Evolutionary conservation across 257 asterid genomes (phyloP), one percentile per base, ranked within the genome.

Genomic region (Forsythia suspensa): DNA sequence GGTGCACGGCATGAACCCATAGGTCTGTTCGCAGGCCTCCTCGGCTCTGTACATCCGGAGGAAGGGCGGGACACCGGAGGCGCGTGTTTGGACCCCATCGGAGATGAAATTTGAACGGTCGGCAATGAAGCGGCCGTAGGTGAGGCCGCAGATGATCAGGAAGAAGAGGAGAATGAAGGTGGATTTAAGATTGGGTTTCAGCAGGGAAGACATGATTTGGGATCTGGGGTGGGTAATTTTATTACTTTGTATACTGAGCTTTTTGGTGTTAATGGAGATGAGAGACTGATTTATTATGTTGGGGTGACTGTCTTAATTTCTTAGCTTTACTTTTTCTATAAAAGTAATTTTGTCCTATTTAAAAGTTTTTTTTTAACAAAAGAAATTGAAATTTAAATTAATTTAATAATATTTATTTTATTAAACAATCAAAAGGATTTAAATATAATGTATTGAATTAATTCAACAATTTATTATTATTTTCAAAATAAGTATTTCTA

Each of bases 1-100:
- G 39, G 98, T 91, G 82, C 98, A 95, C 7, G 98, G 98, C 88
- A 95, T 24, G 84, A 95, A 89, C 0, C 99, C 99, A 72, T 93
- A 95, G 8, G 92, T 88, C 91, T 93, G 94, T 85, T 91, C 98
- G 77, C 98, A 94, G 29, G 85, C 13, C 84, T 86, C 91, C 87
- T 77, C 95, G 77, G 75, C 84, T 75, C 83, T 69, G 73, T 44
- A 77, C 40, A 85, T 85, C 55, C 85, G 89, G 81, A 90, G 75
- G 78, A 86, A 75, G 4, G 68, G 80, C 7, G 81, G 41, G 21
- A 84, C 3, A 59, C 37, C 20, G 72, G 75, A 13, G 51, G 37
- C 67, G 41, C 37, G 36, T n/a, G 13, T 37, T 73, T 46, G 46
- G 24, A 82, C 69, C 4, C 90, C 92, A 57, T 88, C 96, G 52